Evolutionary conservation across 805 yeast species (phyloP), one percentile per base, ranked within the genome.

Genomic region (Alloascoidea africana): DNA sequence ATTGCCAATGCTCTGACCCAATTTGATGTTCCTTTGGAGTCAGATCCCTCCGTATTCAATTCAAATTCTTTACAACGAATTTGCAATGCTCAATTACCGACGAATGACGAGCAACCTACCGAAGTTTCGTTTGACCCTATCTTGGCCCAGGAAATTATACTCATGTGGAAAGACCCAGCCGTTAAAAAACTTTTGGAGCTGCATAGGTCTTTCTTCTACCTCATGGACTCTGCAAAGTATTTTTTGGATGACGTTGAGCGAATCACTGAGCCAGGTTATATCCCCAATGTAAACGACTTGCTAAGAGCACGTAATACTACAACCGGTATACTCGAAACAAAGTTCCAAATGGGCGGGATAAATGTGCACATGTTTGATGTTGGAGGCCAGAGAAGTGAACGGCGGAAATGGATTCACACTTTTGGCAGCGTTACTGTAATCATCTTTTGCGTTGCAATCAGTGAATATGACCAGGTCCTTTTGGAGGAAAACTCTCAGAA

Each of bases 341-440:
- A 70, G 40, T 82, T 87, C 49, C 75, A 74, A 42, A 68, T 86
- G 72, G 85, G 81, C 34, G 75, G 73, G 17, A 53, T 76, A 32
- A 67, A 68, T 47, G 59, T 78, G 36, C 82, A 75, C 48, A 63
- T 79, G 47, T 75, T 64, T 51, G 96, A 87, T 55, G 96, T 87
- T 36, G 96, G 96, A 44, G 96, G 96, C 1, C 98, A 91, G 58
- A 66, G 98, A 49, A 76, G 93, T 2, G 98, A 91, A 61, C 75
- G 98, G 38, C 83, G 82, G 51, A 89, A 91, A 57, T 91, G 98
- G 98, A 86, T 91, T 43, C 93, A 91, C 58, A 84, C 95, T 52
- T 91, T 91, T 50, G 95, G 86, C 55, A 85, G 86, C 48, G 96
- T 87, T 23, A 81, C 95, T 0, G 65, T 82, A 35, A 79, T 87